These are phyloP conservation scores for Citeromyces hawaiiensis DNA, from an alignment of 1,139 yeast genomes.

Conservation along the genomic window DNA sequence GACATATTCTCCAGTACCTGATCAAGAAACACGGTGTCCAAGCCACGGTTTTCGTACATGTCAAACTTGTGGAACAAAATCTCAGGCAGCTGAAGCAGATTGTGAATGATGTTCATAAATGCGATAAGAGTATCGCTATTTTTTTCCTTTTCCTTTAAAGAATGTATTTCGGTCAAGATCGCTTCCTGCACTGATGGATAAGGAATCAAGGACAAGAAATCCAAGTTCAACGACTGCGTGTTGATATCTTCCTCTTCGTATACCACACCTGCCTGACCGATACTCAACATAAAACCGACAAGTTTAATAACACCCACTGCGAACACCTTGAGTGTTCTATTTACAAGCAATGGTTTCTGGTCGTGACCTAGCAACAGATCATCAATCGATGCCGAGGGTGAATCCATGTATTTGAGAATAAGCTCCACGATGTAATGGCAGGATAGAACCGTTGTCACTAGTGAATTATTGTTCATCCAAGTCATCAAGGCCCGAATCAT, in stretches of 20 bases:
- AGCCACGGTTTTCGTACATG: slow-evolving; percentile 8
- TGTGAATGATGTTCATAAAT: slow-evolving; percentile 18
- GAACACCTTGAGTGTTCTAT: slow-evolving; percentile 32
- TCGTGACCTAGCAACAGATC: not conserved
- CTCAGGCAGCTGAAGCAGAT: slow-evolving; percentile 19
- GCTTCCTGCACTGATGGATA: not conserved
- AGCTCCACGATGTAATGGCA: slow-evolving; percentile 49
- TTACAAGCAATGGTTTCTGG: slow-evolving; percentile 19
- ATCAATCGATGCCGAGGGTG: slow-evolving; percentile 1
- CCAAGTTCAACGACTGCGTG: slow-evolving; percentile 8
- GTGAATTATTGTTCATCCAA: slow-evolving; percentile 52
- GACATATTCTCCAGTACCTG: slow-evolving; percentile 8
- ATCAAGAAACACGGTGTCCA: slow-evolving; percentile 10
- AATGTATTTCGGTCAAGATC: not conserved
- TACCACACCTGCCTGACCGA: slow-evolving; percentile 43
- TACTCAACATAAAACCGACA: slow-evolving; percentile 30
- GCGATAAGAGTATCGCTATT: slow-evolving; percentile 11
- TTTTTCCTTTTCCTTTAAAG: too few species aligned
- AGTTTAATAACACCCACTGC: slow-evolving; percentile 38
- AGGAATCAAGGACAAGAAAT: slow-evolving; percentile 7
- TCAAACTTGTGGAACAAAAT: slow-evolving; percentile 15
- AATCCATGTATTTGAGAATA: slow-evolving; percentile 15
- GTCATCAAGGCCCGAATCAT: slow-evolving; percentile 30
- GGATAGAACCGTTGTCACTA: slow-evolving; percentile 51
- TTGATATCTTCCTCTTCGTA: slow-evolving; percentile 70